Percentiles rank a stretch among this genome's conserved stretches.
Conservation (phyloP, 176 grass and related monocot species). For the Ensete glaucum region DNA sequence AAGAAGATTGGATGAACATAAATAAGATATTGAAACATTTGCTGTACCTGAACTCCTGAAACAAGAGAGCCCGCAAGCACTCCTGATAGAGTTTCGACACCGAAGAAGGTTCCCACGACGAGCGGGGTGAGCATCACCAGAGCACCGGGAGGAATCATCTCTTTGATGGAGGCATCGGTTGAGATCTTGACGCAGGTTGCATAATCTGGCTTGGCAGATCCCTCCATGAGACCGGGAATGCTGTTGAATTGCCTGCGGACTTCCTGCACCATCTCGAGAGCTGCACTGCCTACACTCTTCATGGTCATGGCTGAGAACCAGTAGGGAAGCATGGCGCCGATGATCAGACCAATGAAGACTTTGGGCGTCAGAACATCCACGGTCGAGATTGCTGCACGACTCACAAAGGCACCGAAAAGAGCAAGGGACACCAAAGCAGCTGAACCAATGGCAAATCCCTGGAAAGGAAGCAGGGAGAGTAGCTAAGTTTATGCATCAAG, state of each 20-base stretch:
- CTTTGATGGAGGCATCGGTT: not conserved
- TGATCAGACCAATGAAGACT: not conserved
- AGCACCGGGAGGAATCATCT: slow-evolving; percentile 1
- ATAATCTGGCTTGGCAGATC: not conserved
- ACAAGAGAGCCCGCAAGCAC: not conserved
- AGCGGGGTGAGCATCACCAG: slow-evolving; percentile 1
- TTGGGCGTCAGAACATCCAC: not conserved
- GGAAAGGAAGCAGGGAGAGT: not conserved
- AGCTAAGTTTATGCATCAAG: no score
- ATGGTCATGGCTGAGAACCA: not conserved
- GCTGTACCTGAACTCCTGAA: not conserved
- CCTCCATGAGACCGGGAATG: slow-evolving; percentile 1
- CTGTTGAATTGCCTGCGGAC: not conserved
- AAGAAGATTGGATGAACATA: not conserved
- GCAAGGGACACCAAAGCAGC: not conserved
- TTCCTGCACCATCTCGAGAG: not conserved
- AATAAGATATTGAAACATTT: not conserved
- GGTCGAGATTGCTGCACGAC: not conserved
- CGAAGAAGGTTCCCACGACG: not conserved
- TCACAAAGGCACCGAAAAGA: not conserved
- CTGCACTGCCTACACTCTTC: no score
- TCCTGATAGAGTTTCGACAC: not conserved
- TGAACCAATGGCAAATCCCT: slow-evolving; percentile 1
- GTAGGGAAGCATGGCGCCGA: not conserved
- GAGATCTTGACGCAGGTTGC: not conserved